Base-by-base conservation (phyloP, 148 eudicot species). In the Vaccinium darrowii region DNA sequence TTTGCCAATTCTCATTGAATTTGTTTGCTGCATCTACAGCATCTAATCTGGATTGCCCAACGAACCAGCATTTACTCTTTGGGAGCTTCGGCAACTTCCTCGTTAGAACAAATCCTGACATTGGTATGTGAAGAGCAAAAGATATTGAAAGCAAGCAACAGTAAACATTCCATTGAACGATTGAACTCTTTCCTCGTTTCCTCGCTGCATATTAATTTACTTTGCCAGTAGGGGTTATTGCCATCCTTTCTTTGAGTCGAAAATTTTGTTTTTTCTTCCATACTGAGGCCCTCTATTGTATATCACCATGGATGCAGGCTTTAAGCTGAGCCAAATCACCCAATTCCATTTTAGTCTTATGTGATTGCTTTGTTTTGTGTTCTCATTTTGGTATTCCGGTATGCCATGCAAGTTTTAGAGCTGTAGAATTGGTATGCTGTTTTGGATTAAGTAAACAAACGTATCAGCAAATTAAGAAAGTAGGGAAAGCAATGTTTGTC, bases 1-100 rank as follows among this genome's bases (percentile, higher is more conserved):
- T 96, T n/a, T 88, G 76, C 99, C 99, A 96, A 33, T 65, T 78
- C 49, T 84, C 65, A 77, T 95, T 96, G 92, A 95, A 96, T 58
- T 89, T 62, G 60, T 84, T 56, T 27, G 92, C 88, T 51, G 87
- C 95, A 74, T 90, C 92, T 23, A 86, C 56, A 71, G 91, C 92
- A 88, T 92, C 90, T 74, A 80, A 81, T 65, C 81, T 81, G 23
- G 93, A 89, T 79, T 84, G 87, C 10, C 96, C 97, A 73, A 95
- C 87, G 54, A 90, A 90, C 98, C 96, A 95, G 81, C 98, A 96
- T 80, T 86, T 94, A 13, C 84, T 87, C 87, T 82, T 93, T 0
- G 98, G 99, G 47, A 93, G 85, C 82, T 87, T 93, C 51, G 69
- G 85, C 39, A 95, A 84, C 81, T 89, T 91, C 87, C 99, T 93